These are phyloP conservation scores for Chalara sp. DNA, from an alignment of 2,329 filamentous ascomycete genomes.

Conservation along the genomic window DNA sequence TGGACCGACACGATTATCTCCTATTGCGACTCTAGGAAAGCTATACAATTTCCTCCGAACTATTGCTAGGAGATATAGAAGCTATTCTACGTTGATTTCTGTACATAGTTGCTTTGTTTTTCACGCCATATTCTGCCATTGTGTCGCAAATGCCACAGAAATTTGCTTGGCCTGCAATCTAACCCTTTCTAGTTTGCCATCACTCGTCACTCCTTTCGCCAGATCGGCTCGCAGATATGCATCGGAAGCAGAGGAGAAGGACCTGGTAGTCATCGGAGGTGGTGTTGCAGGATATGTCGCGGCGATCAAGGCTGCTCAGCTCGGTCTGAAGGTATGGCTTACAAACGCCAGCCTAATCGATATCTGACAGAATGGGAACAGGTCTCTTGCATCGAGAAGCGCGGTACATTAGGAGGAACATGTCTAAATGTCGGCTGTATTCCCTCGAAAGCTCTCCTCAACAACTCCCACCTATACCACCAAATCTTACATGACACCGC, in stretches of 20 bases:
- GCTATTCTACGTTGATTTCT: too few species aligned
- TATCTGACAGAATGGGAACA: conserved; percentile 33
- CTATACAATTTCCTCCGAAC: too few species aligned
- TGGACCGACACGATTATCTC: too few species aligned
- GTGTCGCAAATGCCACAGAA: background rate
- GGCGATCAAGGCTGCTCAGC: conserved; percentile 97
- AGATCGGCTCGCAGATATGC: conserved; percentile 51
- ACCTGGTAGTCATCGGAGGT: conserved; percentile 95
- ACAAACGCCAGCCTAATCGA: background rate
- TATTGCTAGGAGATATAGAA: too few species aligned
- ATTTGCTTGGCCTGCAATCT: conserved; percentile 7
- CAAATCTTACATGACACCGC: conserved; percentile 96
- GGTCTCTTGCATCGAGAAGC: conserved; percentile 98
- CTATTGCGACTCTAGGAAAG: too few species aligned
- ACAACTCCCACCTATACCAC: conserved; percentile 99
- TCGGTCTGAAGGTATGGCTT: conserved; percentile 77
- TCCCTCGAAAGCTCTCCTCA: conserved; percentile 97
- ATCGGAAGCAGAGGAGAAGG: conserved; percentile 72
- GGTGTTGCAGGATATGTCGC: conserved; percentile 98
- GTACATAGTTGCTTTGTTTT: too few species aligned
- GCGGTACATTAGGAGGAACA: conserved; percentile 87
- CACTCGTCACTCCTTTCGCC: conserved; percentile 37
- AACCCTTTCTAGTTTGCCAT: conserved; percentile 39
- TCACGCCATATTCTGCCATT: too few species aligned
- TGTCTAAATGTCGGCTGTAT: conserved; percentile 99